phyloP scores from a whole-genome alignment of 2,329 filamentous ascomycete species.

The Alternaria metachromatica region DNA sequence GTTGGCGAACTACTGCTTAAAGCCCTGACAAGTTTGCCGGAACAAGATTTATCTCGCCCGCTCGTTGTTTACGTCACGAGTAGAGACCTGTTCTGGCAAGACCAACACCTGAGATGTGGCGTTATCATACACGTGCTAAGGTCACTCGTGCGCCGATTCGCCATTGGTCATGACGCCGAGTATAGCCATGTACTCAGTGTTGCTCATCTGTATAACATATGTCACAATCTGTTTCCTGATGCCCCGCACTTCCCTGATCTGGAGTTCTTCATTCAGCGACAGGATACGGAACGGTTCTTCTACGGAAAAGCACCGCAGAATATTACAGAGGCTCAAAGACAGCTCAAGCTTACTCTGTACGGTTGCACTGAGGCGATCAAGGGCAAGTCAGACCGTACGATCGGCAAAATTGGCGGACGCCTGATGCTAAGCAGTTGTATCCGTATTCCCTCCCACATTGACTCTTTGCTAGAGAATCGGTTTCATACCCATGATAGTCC shows the following conservation, averaged over 20 bases:
- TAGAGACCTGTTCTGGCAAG: neutral
- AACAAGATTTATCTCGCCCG: no score
- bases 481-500: no score
- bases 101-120: neutral
- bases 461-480: neutral
- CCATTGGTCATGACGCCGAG: rapidly evolving
- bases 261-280: neutral
- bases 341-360: rapidly evolving
- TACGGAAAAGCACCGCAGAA: neutral
- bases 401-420: neutral
- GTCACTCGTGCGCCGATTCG: rapidly evolving
- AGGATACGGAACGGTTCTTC: neutral
- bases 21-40: no score
- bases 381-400: neutral
- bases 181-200: neutral
- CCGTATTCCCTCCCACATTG: rapidly evolving
- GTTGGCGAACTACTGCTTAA: no score
- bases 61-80: no score
- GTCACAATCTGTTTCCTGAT: neutral
- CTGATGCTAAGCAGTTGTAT: neutral
- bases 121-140: neutral
- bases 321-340: rapidly evolving
- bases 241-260: neutral
- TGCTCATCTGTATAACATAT: neutral
- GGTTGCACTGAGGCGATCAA: neutral